Percentiles rank a stretch among this genome's conserved stretches.
Conservation (phyloP, 257 asterid species). For the Prunella vulgaris region DNA sequence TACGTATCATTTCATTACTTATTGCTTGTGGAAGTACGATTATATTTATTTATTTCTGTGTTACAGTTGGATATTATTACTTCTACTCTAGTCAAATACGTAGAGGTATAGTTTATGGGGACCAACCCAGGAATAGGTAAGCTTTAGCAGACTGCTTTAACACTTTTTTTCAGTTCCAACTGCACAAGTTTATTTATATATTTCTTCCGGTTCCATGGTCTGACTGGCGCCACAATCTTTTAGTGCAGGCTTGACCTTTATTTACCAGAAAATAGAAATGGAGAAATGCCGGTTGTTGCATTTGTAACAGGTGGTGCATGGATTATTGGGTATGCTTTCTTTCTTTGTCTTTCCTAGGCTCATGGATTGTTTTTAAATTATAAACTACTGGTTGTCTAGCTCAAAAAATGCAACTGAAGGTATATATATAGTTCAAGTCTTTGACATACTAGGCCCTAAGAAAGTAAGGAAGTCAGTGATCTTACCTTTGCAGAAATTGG, state of each 20-base stretch:
- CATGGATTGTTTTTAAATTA: neutral
- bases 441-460: neutral
- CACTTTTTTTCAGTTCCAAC: neutral
- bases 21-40: neutral
- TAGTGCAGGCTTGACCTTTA: conserved; percentile 80
- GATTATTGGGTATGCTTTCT: conserved; percentile 71
- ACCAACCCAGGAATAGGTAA: conserved; percentile 28
- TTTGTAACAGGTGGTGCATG: conserved; percentile 98
- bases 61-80: conserved; percentile 27
- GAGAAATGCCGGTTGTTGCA: conserved; percentile 89
- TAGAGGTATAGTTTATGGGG: conserved; percentile 27
- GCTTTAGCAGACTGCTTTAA: conserved; percentile 5
- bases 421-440: neutral
- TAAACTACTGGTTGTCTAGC: neutral
- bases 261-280: conserved; percentile 56
- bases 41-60: neutral
- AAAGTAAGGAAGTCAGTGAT: neutral
- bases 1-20: neutral
- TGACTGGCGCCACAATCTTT: neutral
- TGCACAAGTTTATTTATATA: neutral
- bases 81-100: conserved; percentile 27
- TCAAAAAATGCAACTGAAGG: neutral
- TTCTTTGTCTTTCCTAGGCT: neutral
- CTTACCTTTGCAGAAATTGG: neutral
- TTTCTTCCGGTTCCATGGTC: neutral